Evolutionary conservation across 441 rosid species (phyloP), one percentile per base, ranked within the genome.

Genomic region (Syzygium malaccense): DNA sequence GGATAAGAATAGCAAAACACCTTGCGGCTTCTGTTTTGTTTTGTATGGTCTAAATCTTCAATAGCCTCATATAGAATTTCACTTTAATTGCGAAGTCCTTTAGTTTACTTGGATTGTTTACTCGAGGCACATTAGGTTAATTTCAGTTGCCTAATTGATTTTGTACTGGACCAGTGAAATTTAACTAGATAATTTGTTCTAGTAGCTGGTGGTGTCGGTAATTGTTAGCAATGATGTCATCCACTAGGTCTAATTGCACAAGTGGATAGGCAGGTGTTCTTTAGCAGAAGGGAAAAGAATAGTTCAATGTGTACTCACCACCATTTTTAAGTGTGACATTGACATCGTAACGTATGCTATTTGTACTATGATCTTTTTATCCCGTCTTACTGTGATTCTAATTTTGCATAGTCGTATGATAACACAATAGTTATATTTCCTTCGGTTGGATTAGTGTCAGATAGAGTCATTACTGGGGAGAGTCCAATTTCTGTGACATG

Each of bases 11-110:
- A 88, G 94, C 12, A 98, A 98, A 90, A 98, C 99, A 9, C 99
- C 99, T 23, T 98, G 99, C 91, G 99, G 99, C 86, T 98, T 98
- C 89, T 98, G 99, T 89, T 98, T 97, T 90, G 97, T 96, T 90
- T 78, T 92, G 99, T 98, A 92, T 78, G 96, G 91, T 17, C 66
- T 84, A 79, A 75, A 71, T 71, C 28, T 20, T 71, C 25, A 71
- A 5, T 19, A 33, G 41, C 51, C 51, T 75, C 53, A 6, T 68
- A 37, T 75, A 41, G 51, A 75, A 14, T 57, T 57, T 60, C 64
- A 30, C 83, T 55, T 78, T 19, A 33, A 57, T 56, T 19, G 51
- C 32, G 2, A 51, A 84, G 68, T 51, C 55, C 78, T 79, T 60
- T 2, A 57, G 86, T 85, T 28, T 84, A 51, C 85, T 55, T 55